Percentiles rank a stretch among this genome's conserved stretches.
phyloP scores from a whole-genome alignment of 345 rosid species.

The thale cress (Arabidopsis thaliana) region TAIR10.1 NC_003075.7:11521501-11522000 shows the following conservation, averaged over 20 bases:
- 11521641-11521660: conserved; percentile 11
- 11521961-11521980: conserved; percentile 18
- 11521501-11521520: conserved; percentile 15
- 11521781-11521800: not conserved
- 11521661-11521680: conserved; percentile 4
- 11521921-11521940: conserved; percentile 1
- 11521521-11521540: not conserved
- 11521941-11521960: not conserved
- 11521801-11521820: not conserved
- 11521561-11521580: conserved; percentile 8
- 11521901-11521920: not conserved
- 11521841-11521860: not conserved
- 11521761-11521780: too few relatives aligned
- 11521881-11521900: not conserved
- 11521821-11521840: conserved; percentile 13
- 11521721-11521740: not conserved
- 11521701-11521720: not conserved
- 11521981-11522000: conserved; percentile 20
- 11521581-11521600: conserved; percentile 22
- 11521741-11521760: not conserved
- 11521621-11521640: conserved; percentile 27
- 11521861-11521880: not conserved
- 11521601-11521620: not conserved
- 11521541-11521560: not conserved
- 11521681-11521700: not conserved